Evolutionary conservation across 1,284 basidiomycete species (phyloP).

Genomic region (Fomes fomentarius): DNA sequence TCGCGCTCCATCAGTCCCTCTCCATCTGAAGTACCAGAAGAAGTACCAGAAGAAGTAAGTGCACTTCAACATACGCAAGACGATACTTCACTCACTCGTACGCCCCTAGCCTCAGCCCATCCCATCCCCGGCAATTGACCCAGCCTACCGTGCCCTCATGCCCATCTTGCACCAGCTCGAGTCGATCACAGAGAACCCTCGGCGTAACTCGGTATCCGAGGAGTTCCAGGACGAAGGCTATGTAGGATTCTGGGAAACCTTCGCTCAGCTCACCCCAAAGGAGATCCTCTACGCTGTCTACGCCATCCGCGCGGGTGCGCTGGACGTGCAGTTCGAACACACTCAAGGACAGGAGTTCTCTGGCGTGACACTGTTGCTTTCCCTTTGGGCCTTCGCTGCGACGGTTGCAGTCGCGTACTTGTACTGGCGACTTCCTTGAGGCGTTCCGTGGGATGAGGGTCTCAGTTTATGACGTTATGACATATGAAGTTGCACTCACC

Average conservation of each 20-base stretch:
- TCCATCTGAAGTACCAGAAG: not conserved
- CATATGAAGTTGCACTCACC: no score
- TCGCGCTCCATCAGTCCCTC: not conserved
- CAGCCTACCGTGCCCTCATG: slow-evolving; percentile 10
- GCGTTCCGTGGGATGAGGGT: no score
- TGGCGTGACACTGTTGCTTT: not conserved
- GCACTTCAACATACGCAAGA: not conserved
- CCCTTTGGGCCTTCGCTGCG: not conserved
- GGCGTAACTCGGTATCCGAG: slow-evolving; percentile 1
- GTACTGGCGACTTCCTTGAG: not conserved
- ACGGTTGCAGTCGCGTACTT: not conserved
- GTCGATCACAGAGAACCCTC: slow-evolving; percentile 2
- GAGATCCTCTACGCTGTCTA: slow-evolving; percentile 16
- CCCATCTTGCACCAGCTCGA: slow-evolving; percentile 16
- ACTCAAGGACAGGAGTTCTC: not conserved
- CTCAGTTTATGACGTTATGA: no score
- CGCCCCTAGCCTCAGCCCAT: not conserved
- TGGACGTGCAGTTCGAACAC: not conserved
- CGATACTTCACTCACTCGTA: not conserved
- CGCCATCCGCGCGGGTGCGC: slow-evolving; percentile 12
- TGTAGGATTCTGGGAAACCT: slow-evolving; percentile 19
- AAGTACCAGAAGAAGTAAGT: not conserved
- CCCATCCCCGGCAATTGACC: not conserved
- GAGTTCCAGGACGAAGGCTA: slow-evolving; percentile 15
- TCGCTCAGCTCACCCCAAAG: slow-evolving; percentile 16